Evolutionary conservation across 768 basidiomycete species (phyloP).

Genomic region (Trametes maxima): DNA sequence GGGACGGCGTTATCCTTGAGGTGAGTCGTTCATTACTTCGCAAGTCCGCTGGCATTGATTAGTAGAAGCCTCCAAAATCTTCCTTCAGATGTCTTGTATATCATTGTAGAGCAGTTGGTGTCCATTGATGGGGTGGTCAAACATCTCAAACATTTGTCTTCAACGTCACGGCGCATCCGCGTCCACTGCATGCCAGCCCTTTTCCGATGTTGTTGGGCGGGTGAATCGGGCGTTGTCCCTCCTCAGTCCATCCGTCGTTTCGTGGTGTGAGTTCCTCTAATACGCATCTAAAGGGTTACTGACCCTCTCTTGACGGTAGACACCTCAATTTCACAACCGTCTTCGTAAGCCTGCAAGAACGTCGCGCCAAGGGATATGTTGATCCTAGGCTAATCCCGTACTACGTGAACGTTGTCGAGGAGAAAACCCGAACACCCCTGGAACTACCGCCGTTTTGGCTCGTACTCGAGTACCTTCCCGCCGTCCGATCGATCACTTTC

Average conservation of each 20-base stretch:
- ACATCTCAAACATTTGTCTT: not conserved
- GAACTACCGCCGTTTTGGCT: not conserved
- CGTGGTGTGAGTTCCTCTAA: not conserved
- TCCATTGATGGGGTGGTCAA: no score
- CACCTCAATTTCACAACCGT: not conserved
- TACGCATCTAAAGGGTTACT: not conserved
- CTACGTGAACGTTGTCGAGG: not conserved
- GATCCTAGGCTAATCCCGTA: not conserved
- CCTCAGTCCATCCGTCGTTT: not conserved
- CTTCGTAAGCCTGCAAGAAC: not conserved
- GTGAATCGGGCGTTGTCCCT: not conserved
- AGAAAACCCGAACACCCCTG: not conserved
- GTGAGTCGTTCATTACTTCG: no score
- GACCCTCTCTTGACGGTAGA: not conserved
- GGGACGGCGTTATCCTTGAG: no score
- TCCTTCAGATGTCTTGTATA: no score
- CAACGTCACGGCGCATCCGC: not conserved
- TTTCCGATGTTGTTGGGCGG: not conserved
- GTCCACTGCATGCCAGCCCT: not conserved
- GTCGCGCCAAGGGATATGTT: not conserved
- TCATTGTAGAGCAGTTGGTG: no score
- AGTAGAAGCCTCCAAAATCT: no score
- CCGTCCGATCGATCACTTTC: not conserved
- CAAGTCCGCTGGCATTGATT: no score
- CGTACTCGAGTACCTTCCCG: not conserved